These are phyloP conservation scores for Dichotomocladium elegans DNA, from an alignment of 371 early-diverging fungal species.

Conservation along the genomic window DNA sequence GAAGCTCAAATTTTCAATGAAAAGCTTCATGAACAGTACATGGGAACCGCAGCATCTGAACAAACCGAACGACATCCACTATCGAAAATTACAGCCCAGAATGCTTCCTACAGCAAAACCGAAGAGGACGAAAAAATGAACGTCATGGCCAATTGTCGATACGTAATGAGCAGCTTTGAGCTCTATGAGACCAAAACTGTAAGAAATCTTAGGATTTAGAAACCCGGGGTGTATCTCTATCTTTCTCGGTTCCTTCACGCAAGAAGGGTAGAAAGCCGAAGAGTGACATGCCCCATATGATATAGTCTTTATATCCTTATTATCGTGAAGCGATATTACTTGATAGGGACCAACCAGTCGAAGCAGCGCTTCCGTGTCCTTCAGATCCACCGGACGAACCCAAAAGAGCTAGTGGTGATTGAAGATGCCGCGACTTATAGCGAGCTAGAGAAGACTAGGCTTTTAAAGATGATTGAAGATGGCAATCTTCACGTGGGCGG, in stretches of 20 bases:
- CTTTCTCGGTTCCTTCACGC: background rate
- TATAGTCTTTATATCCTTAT: too few relatives aligned
- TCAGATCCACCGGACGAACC: slow-evolving; percentile 82
- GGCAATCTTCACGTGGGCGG: slow-evolving; percentile 81
- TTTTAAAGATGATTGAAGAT: slow-evolving; percentile 77
- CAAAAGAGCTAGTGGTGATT: slow-evolving; percentile 54
- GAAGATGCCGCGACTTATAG: slow-evolving; percentile 72
- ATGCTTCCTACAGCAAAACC: background rate
- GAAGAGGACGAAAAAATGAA: slow-evolving; percentile 14
- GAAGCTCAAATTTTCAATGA: slow-evolving; percentile 15
- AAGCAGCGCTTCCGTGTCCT: slow-evolving; percentile 76
- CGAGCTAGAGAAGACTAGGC: slow-evolving; percentile 65
- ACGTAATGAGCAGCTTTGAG: slow-evolving; percentile 61
- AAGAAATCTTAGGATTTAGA: slow-evolving; percentile 8
- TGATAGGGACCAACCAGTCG: slow-evolving; percentile 80
- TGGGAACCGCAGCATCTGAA: background rate
- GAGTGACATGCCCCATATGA: too few relatives aligned
- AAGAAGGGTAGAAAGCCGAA: background rate
- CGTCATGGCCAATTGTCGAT: slow-evolving; percentile 27
- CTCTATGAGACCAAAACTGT: slow-evolving; percentile 85
- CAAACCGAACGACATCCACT: background rate
- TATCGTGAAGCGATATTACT: slow-evolving; percentile 71
- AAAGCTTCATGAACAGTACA: slow-evolving; percentile 4
- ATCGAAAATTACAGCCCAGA: background rate
- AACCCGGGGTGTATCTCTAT: background rate